Conservation (phyloP, 2,329 filamentous ascomycete species). For the Talaromyces sp. region DNA sequence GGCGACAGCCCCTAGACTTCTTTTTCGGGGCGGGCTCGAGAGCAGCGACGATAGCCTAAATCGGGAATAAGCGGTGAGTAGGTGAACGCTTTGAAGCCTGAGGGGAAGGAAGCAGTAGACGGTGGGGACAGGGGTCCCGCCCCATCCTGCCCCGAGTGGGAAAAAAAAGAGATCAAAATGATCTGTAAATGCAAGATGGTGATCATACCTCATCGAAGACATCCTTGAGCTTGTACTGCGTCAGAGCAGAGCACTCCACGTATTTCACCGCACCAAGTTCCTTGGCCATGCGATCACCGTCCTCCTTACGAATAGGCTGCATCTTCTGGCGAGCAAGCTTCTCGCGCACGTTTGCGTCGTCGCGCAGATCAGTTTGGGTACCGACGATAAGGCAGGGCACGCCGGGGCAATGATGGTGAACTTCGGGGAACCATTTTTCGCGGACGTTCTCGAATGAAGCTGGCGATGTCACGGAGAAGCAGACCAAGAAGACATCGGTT, state of each 20-base stretch:
- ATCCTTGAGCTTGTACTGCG: constrained; percentile 98
- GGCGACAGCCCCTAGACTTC: constrained; percentile 67
- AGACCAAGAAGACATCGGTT: constrained; percentile 98
- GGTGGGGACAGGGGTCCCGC: background rate
- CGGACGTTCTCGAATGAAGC: constrained; percentile 99
- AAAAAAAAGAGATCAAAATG: constrained; percentile 2
- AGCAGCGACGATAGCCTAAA: constrained; percentile 89
- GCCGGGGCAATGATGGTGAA: constrained; percentile 96
- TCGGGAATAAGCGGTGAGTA: constrained; percentile 16
- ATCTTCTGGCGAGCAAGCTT: constrained; percentile 97
- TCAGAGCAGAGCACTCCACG: constrained; percentile 96
- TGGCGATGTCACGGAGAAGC: constrained; percentile 96
- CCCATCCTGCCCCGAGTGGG: background rate
- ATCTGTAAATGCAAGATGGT: background rate
- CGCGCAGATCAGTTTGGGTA: constrained; percentile 93
- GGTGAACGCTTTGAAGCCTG: background rate
- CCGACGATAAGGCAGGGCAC: constrained; percentile 97
- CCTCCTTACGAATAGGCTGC: constrained; percentile 86
- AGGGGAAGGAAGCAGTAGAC: constrained; percentile 12
- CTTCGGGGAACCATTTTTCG: constrained; percentile 98
- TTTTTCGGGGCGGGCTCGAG: constrained; percentile 86
- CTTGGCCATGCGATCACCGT: constrained; percentile 94
- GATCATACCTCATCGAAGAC: constrained; percentile 90
- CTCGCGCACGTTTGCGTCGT: constrained; percentile 82
- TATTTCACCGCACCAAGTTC: constrained; percentile 98